Percentiles rank a stretch among this genome's conserved stretches.
phyloP scores from a whole-genome alignment of 208 protist species.

The Crithidia acanthocephali region DNA sequence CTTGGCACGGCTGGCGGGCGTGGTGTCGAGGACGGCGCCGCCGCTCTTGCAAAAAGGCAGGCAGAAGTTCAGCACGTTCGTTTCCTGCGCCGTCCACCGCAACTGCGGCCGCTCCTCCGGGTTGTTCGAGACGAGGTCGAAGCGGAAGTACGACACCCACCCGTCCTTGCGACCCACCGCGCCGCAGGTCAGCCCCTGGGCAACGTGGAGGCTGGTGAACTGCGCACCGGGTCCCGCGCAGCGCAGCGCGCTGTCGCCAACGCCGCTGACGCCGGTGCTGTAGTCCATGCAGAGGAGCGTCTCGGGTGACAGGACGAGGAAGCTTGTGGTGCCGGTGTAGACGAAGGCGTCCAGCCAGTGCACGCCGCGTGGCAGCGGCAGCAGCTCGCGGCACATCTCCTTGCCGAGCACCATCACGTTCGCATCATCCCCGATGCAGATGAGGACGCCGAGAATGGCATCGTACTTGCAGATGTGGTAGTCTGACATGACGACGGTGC shows the following conservation, averaged over 20 bases:
- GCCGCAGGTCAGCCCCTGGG: constrained; percentile 76
- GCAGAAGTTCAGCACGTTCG: constrained; percentile 62
- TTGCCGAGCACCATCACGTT: constrained; percentile 69
- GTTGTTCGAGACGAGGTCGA: constrained; percentile 42
- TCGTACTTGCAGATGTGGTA: constrained; percentile 86
- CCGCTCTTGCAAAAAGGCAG: constrained; percentile 45
- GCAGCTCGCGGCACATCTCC: constrained; percentile 56
- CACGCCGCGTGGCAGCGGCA: constrained; percentile 55
- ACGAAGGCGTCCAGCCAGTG: constrained; percentile 79
- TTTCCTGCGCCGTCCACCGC: constrained; percentile 55
- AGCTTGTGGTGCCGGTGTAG: constrained; percentile 78
- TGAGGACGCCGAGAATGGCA: constrained; percentile 66
- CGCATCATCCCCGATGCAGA: constrained; percentile 78
- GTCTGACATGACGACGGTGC: constrained; percentile 73
- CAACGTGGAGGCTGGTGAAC: constrained; percentile 75
- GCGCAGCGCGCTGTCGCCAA: constrained; percentile 38
- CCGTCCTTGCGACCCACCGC: constrained; percentile 72
- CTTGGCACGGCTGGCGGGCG: constrained; percentile 22
- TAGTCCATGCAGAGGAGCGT: constrained; percentile 75
- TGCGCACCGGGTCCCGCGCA: constrained; percentile 29
- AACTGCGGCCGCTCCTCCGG: constrained; percentile 46
- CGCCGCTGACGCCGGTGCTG: constrained; percentile 26
- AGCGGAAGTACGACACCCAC: constrained; percentile 70
- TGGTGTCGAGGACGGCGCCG: constrained; percentile 28
- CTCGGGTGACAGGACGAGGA: constrained; percentile 79